Base-by-base conservation (phyloP, 2,329 filamentous ascomycete species). In the Knoxdaviesia proteae region DNA sequence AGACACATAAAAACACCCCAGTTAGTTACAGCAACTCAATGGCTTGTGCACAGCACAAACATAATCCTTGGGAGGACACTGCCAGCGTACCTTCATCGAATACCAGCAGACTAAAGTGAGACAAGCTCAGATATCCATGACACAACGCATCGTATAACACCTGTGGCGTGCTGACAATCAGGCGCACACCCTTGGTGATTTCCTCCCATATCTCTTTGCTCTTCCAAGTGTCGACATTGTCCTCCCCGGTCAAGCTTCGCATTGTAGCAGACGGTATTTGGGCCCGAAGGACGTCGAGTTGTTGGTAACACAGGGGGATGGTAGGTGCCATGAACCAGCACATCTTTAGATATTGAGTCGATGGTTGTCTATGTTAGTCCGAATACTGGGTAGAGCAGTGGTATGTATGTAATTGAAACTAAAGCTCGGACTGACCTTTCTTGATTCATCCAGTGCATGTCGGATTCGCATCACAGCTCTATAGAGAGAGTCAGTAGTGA, bases 161-260 rank as follows among this genome's bases (percentile, higher is more conserved):
- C 46, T 81, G 76, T 46, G 79, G 76, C 0, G 86, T 90, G 0
- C 81, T 84, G 1, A 93, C 67, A 5, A 92, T 71, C n/a, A 92
- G 65, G 1, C 72, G 68, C 29, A 80, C 67, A 40, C 77, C 74
- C 3, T 61, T 50, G 1, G 93, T 61, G 2, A 79, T 65, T 0
- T 62, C 64, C 45, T 80, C 64, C 86, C 86, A 93, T 1, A 74
- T 64, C 2, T 58, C 51, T 49, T 74, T 65, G 5, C 73, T 67
- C 0, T 71, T 75, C 84, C 86, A 94, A 34, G 73, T 68, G 11
- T 90, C 74, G 2, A 86, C 65, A 38, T 74, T 71, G 47, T 84
- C 77, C 9, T 67, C 60, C 7, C 86, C 80, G 7, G 68, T 77
- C 11, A 93, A 63, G 1, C 80, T 55, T 45, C 71, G 72, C 34